phyloP scores from a whole-genome alignment of 1,284 basidiomycete species.

The Caloboletus inedulis region DNA sequence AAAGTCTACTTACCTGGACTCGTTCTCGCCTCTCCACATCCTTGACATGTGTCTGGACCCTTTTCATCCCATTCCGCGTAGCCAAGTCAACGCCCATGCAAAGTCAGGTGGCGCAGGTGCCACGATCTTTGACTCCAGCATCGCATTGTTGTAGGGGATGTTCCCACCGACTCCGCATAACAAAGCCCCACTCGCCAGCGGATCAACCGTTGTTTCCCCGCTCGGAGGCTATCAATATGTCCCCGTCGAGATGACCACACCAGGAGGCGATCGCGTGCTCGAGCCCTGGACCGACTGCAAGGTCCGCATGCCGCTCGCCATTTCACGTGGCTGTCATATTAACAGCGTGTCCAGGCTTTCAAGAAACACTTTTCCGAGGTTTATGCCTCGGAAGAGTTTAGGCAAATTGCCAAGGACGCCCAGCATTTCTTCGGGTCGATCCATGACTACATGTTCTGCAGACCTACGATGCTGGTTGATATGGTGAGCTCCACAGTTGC shows the following conservation, averaged over 20 bases:
- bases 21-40: constrained; percentile 63
- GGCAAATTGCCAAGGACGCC: constrained; percentile 51
- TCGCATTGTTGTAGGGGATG: constrained; percentile 72
- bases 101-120: constrained; percentile 81
- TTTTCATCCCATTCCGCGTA: constrained; percentile 44
- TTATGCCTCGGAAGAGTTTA: constrained; percentile 61
- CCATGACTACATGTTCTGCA: constrained; percentile 66
- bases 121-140: constrained; percentile 80
- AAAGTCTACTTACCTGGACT: constrained; percentile 66
- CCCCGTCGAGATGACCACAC: constrained; percentile 77
- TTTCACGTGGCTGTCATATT: constrained; percentile 17
- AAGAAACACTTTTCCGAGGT: constrained; percentile 60
- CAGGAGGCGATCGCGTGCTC: constrained; percentile 74
- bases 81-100: constrained; percentile 68
- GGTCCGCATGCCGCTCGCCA: constrained; percentile 37
- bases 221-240: constrained; percentile 84
- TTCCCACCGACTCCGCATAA: constrained; percentile 71
- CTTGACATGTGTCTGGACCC: constrained; percentile 49
- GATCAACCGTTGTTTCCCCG: constrained; percentile 66
- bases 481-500: constrained; percentile 43
- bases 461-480: constrained; percentile 62
- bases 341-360: constrained; percentile 46
- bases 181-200: constrained; percentile 76
- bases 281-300: constrained; percentile 86
- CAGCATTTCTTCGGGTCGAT: constrained; percentile 62